These are phyloP conservation scores for Hypoxylon sp. DNA, from an alignment of 2,329 filamentous ascomycete genomes.

Conservation along the genomic window DNA sequence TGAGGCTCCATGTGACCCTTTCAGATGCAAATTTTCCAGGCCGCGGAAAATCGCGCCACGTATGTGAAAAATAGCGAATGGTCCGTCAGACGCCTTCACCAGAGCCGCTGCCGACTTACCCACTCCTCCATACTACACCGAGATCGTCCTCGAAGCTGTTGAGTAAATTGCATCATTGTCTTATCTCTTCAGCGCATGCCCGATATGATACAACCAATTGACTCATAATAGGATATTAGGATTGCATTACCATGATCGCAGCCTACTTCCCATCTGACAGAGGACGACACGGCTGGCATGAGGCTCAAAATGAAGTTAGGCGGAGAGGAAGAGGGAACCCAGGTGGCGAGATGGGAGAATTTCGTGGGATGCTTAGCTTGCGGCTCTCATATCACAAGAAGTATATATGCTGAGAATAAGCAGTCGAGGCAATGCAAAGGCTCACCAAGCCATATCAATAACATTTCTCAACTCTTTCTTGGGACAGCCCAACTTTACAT, in stretches of 20 bases:
- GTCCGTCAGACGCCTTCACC: background rate
- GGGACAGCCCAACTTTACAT: background rate
- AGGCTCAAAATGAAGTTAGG: background rate
- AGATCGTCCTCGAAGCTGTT: slow-evolving; percentile 17
- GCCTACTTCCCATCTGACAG: background rate
- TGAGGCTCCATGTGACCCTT: slow-evolving; percentile 21
- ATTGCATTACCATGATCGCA: background rate
- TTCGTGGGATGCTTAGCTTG: background rate
- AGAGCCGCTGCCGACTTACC: background rate
- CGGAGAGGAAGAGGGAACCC: background rate
- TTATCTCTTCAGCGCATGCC: slow-evolving; percentile 10
- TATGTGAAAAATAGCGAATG: slow-evolving; percentile 18
- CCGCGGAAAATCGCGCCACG: slow-evolving; percentile 22
- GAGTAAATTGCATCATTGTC: slow-evolving; percentile 28
- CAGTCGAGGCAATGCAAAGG: background rate
- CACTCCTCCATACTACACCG: slow-evolving; percentile 20
- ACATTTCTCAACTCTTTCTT: background rate
- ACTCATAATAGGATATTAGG: slow-evolving; percentile 5
- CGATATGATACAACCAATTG: slow-evolving; percentile 10
- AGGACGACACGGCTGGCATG: background rate
- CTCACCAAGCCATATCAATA: slow-evolving; percentile 4
- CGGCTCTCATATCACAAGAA: slow-evolving; percentile 19
- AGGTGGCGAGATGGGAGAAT: background rate
- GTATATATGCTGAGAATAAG: slow-evolving; percentile 15
- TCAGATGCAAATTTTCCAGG: slow-evolving; percentile 14